A percentile compares a stretch with the other conserved stretches of the same genome.
These are phyloP conservation scores for Digitaria exilis DNA, from an alignment of 202 grass and related monocot species.

Conservation along the genomic window DNA sequence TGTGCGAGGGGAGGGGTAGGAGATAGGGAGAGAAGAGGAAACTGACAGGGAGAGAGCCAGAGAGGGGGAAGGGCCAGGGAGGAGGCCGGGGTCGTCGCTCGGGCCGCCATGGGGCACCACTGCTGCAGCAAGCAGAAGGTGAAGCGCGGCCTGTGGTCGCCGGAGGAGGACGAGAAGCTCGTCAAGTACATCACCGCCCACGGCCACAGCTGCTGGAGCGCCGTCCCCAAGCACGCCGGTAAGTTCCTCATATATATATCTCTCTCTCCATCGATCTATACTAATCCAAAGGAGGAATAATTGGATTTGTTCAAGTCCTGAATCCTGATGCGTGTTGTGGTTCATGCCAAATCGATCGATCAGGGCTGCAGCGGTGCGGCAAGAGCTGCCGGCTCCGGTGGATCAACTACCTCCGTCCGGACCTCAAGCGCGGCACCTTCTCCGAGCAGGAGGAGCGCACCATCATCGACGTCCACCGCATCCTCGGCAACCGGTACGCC, in stretches of 20 bases:
- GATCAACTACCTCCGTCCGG: slow-evolving; percentile 99
- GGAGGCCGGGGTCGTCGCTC: not conserved
- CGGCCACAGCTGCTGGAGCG: slow-evolving; percentile 98
- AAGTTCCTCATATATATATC: not conserved
- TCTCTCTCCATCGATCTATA: not conserved
- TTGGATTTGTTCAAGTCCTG: not conserved
- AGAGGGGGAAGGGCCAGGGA: not conserved
- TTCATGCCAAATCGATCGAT: not conserved
- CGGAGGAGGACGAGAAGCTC: slow-evolving; percentile 97
- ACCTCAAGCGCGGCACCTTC: slow-evolving; percentile 93
- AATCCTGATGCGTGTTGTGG: not conserved
- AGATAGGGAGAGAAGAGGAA: not conserved
- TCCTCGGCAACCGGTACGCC: slow-evolving; percentile 83
- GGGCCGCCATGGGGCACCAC: slow-evolving; percentile 81
- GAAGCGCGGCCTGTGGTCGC: slow-evolving; percentile 97
- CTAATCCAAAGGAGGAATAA: not conserved
- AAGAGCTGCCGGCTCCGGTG: slow-evolving; percentile 98
- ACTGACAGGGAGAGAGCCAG: not conserved
- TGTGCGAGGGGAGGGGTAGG: not conserved
- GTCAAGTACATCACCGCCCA: slow-evolving; percentile 75
- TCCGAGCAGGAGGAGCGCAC: slow-evolving; percentile 85
- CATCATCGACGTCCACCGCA: slow-evolving; percentile 97
- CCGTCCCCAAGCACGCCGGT: slow-evolving; percentile 94
- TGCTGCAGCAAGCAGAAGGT: slow-evolving; percentile 99
- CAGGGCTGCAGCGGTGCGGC: slow-evolving; percentile 91